Base-by-base conservation (phyloP, 1,139 yeast species). In the Candida sojae region DNA sequence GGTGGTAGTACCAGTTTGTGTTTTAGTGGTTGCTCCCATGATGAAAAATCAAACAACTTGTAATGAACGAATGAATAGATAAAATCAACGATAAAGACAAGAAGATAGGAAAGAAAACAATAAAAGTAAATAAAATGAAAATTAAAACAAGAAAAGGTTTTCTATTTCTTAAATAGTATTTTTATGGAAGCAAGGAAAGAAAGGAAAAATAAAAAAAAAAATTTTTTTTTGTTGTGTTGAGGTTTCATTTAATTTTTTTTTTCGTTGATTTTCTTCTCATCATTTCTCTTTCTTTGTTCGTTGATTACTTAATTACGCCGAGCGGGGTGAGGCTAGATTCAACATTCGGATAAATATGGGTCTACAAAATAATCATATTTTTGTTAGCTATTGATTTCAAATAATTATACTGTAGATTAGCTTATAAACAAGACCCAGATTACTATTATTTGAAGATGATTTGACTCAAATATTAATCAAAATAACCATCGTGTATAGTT, bases 1-100 rank as follows among this genome's bases (percentile, higher is more conserved):
- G 21, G 42, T 9, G 10, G 35, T 17, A 2, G 36, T 25, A n/a
- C 13, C 29, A n/a, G 30, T 17, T 34, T 41, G 44, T 25, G 32
- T 11, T 25, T 41, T 41, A 12, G 31, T n/a, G 13, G 44, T 5
- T 41, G 32, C n/a, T n/a, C 39, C 43, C 43, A 30, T 39, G 30
- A 17, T 17, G 17, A 5, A 12, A 28, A 28, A 4, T 30, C n/a
- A 31, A 31, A 23, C 8, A 35, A 21, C 32, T 23, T 6, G 3
- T 36, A 17, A 17, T 6, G 9, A 36, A 25, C 11, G 30, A 36
- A 12, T 36, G 29, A 36, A 9, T 33, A 33, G 17, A 12, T 12
- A 12, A 33, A 36, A 11, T 12, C 23, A 25, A 9, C 8, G 26
- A 36, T n/a, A 28, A 23, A 36, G 11, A 26, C 23, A 26, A 23